A percentile compares a stretch with the other conserved stretches of the same genome.
phyloP scores from a whole-genome alignment of 2,329 filamentous ascomycete species.

The Penicillium psychrosexuale region DNA sequence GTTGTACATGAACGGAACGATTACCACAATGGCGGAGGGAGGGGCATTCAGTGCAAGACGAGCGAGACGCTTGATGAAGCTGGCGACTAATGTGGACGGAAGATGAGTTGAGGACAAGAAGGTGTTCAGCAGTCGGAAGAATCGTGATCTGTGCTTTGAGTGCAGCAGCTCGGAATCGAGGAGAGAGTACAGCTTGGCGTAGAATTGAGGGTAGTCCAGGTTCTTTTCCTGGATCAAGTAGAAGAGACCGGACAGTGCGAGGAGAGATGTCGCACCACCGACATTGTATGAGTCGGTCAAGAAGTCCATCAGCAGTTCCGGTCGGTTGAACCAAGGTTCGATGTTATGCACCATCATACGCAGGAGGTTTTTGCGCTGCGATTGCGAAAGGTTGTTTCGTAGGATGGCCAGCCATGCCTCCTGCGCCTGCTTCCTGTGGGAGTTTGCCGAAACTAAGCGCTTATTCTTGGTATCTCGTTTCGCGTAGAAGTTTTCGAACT shows the following conservation, averaged over 20 bases:
- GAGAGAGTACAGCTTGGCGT: slow-evolving; percentile 87
- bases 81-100: slow-evolving; percentile 83
- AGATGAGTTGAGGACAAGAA: slow-evolving; percentile 91
- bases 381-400: slow-evolving; percentile 59
- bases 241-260: slow-evolving; percentile 89
- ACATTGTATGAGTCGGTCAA: slow-evolving; percentile 88
- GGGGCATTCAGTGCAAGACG: slow-evolving; percentile 82
- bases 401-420: slow-evolving; percentile 83
- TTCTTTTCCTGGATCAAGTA: slow-evolving; percentile 92
- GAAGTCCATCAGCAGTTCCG: slow-evolving; percentile 92
- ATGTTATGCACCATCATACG: slow-evolving; percentile 72
- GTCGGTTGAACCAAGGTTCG: slow-evolving; percentile 83
- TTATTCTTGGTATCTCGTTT: slow-evolving; percentile 63
- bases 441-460: slow-evolving; percentile 63
- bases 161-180: slow-evolving; percentile 83
- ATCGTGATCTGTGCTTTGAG: slow-evolving; percentile 88
- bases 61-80: slow-evolving; percentile 91
- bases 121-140: slow-evolving; percentile 87
- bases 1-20: slow-evolving; percentile 95
- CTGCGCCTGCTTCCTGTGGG: slow-evolving; percentile 77
- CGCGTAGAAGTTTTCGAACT: slow-evolving; percentile 38
- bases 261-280: slow-evolving; percentile 79
- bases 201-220: slow-evolving; percentile 93
- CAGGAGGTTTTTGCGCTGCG: slow-evolving; percentile 76
- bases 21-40: slow-evolving; percentile 80